These are phyloP conservation scores for Microcos paniculata DNA, from an alignment of 345 rosid species.

Conservation along the genomic window DNA sequence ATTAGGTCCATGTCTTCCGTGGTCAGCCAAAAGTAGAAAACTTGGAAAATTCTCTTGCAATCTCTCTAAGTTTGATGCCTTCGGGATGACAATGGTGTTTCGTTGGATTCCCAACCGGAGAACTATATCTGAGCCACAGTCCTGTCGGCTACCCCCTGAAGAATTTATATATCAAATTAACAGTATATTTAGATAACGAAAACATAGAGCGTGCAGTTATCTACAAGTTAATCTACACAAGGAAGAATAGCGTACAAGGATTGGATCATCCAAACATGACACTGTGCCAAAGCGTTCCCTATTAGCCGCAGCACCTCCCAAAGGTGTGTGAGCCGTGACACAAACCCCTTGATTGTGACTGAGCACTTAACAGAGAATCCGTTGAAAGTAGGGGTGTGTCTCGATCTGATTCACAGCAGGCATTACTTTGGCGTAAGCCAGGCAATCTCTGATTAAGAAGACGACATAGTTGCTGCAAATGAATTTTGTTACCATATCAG, in stretches of 20 bases:
- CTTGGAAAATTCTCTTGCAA: constrained; percentile 60
- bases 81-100: constrained; percentile 72
- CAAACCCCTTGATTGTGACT: constrained; percentile 82
- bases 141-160: constrained; percentile 69
- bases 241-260: constrained; percentile 45
- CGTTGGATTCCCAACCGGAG: constrained; percentile 85
- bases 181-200: background rate
- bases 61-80: constrained; percentile 66
- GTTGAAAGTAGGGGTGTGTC: constrained; percentile 91
- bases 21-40: constrained; percentile 58
- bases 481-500: background rate
- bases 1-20: constrained; percentile 77
- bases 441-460: constrained; percentile 82
- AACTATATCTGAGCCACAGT: constrained; percentile 67
- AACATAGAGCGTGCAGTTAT: background rate
- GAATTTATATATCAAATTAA: no score
- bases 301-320: constrained; percentile 74
- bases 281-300: constrained; percentile 69
- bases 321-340: constrained; percentile 88
- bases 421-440: constrained; percentile 88
- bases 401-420: constrained; percentile 98
- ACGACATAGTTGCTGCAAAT: constrained; percentile 80
- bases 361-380: constrained; percentile 90
- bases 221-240: background rate
- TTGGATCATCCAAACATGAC: constrained; percentile 78